These are phyloP conservation scores for Neofusicoccum laricinum DNA, from an alignment of 2,329 filamentous ascomycete genomes.

Conservation along the genomic window DNA sequence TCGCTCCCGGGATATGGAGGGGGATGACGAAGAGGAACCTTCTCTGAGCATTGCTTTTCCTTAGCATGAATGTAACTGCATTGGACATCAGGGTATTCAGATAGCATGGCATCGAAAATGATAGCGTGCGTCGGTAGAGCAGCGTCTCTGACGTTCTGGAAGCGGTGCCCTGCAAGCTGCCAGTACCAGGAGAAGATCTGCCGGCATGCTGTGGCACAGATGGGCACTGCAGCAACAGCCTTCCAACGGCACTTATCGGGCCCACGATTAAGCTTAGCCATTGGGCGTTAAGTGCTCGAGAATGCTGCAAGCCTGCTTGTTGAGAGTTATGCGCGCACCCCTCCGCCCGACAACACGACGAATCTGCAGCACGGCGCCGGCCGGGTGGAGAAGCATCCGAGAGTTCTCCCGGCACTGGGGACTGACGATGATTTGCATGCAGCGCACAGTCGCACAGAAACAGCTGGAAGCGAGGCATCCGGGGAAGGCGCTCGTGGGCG, in stretches of 20 bases:
- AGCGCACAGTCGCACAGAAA: slow-evolving; percentile 9
- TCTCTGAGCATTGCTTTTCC: slow-evolving; percentile 3
- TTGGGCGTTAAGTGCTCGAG: too few relatives aligned
- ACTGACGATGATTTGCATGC: slow-evolving; percentile 8
- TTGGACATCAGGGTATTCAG: neutral
- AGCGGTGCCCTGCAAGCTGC: neutral
- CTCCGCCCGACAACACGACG: neutral
- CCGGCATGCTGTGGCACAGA: neutral
- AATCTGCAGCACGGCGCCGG: neutral
- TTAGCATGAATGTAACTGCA: neutral
- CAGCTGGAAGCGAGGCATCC: slow-evolving; percentile 12
- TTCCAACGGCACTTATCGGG: too few relatives aligned
- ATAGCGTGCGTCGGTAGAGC: neutral
- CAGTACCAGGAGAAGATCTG: neutral
- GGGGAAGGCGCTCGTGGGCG: slow-evolving; percentile 1
- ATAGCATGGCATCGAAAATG: neutral
- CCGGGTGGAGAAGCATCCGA: neutral
- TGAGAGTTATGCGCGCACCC: too few relatives aligned
- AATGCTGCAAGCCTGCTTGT: too few relatives aligned
- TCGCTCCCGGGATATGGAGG: neutral
- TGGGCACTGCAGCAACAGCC: too few relatives aligned
- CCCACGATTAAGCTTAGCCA: too few relatives aligned
- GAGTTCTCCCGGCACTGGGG: neutral
- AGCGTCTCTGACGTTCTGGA: neutral
- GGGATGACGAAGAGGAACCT: neutral